A percentile compares a stretch with the other conserved stretches of the same genome.
Evolutionary conservation across 192 early-diverging fungal genomes (phyloP).

Genomic region (Rhizophagus prolifer): DNA sequence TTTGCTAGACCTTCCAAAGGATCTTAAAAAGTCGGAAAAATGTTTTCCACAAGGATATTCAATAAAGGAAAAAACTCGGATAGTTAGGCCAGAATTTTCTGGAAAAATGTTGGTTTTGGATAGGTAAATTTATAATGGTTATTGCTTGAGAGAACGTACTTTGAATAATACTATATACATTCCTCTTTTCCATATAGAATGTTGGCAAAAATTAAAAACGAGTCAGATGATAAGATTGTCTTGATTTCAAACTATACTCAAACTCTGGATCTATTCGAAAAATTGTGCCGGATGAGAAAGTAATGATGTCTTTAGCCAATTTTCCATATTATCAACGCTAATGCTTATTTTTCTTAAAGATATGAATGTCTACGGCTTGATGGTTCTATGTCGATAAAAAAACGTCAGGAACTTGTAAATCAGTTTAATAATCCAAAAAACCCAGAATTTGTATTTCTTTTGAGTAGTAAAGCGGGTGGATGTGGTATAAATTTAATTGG

Average conservation of each 20-base stretch:
- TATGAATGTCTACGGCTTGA: slow-evolving; percentile 84
- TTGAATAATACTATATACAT: slow-evolving; percentile 35
- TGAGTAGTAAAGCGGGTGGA: slow-evolving; percentile 97
- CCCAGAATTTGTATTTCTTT: slow-evolving; percentile 88
- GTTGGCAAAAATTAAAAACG: slow-evolving; percentile 68
- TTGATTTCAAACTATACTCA: slow-evolving; percentile 99
- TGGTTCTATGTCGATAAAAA: slow-evolving; percentile 87
- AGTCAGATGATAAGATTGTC: slow-evolving; percentile 92
- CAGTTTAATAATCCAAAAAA: slow-evolving; percentile 91
- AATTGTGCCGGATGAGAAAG: slow-evolving; percentile 73
- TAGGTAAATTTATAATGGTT: slow-evolving; percentile 33
- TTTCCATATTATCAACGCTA: not conserved
- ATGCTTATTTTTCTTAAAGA: slow-evolving; percentile 31
- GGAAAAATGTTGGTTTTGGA: slow-evolving; percentile 90
- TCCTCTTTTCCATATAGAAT: slow-evolving; percentile 43
- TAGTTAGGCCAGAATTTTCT: slow-evolving; percentile 64
- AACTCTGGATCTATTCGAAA: slow-evolving; percentile 92
- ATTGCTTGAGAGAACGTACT: not conserved
- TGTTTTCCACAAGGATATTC: slow-evolving; percentile 58
- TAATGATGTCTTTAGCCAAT: slow-evolving; percentile 38
- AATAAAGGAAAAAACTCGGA: slow-evolving; percentile 36
- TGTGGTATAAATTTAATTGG: slow-evolving; percentile 99
- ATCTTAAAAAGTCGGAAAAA: slow-evolving; percentile 59
- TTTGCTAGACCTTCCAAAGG: slow-evolving; percentile 67
- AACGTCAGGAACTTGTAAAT: slow-evolving; percentile 94